Evolutionary conservation across 1,139 yeast species (phyloP), one percentile per base, ranked within the genome.

Genomic region (Taphrina pruni): DNA sequence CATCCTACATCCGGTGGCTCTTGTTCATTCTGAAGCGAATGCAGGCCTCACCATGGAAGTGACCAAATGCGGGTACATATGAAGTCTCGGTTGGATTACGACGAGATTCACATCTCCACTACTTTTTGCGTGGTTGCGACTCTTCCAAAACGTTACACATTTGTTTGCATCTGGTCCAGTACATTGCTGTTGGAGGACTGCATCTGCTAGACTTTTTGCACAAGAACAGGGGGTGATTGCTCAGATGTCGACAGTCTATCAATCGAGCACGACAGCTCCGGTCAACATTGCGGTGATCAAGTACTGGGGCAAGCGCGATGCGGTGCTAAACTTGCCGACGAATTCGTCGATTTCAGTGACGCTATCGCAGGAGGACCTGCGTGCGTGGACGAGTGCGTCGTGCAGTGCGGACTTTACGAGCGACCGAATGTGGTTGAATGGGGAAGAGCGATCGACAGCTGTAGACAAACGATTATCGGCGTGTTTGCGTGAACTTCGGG

Each of bases 221-320:
- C 32, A 26, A 4, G 32, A 26, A 26, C 32, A 26, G 1, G 32
- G 32, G 4, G 43, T 3, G 14, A 14, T 2, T 11, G 6, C 14
- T 39, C 14, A 2, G 36, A 50, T 50, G 54, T 50, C 54, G 36
- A 50, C 32, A 7, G 61, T 88, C 65, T 85, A 86, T 78, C 80
- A 86, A 66, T 94, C 97, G 11, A 87, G 97, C 12, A 88, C 90
- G 64, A 92, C 98, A 51, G 99, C 99, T 2, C 99, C 99, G 17
- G 99, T 94, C 70, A 94, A 94, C 79, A 94, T 94, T 78, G 99
- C 99, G 52, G 90, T 98, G 60, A 84, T 94, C 74, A 94, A 94
- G 80, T 95, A 94, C 81, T 94, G 99, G 99, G 99, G 99, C 65
- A 94, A 94, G 80, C 86, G 99, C 77, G 97, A 94, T 79, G 88